phyloP scores from a whole-genome alignment of 176 grass and related monocot species.

The Triticum timopheevii region DNA sequence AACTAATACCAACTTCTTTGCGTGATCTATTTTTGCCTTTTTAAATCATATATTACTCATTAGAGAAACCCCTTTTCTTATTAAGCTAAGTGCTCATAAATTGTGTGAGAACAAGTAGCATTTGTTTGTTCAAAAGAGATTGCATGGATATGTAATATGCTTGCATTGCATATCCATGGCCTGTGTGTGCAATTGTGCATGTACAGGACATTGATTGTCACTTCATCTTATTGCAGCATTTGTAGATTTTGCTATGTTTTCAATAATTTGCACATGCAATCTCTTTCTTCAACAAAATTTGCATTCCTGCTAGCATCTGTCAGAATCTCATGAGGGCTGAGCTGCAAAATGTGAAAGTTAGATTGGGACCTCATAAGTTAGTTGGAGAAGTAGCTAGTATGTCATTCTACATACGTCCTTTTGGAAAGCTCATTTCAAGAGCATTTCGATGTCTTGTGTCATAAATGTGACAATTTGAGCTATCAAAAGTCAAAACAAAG shows the following conservation, averaged over 20 bases:
- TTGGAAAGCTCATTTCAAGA: neutral
- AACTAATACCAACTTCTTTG: neutral
- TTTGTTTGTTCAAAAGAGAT: neutral
- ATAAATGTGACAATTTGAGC: neutral
- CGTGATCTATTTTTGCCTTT: neutral
- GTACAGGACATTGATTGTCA: neutral
- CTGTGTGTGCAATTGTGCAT: neutral
- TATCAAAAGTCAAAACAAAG: conserved; percentile 3
- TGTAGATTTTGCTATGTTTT: neutral
- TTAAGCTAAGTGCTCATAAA: neutral
- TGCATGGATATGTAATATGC: neutral
- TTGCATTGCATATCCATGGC: neutral
- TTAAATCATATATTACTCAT: neutral
- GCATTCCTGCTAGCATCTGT: neutral
- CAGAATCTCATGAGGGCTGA: neutral
- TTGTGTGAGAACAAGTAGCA: neutral
- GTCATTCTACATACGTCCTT: neutral
- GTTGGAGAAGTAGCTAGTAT: neutral
- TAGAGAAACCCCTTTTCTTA: neutral
- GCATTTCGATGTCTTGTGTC: neutral
- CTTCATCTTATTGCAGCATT: neutral
- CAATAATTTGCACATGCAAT: neutral
- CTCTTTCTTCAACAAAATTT: neutral
- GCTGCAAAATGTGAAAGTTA: neutral
- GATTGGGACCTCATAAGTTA: neutral